phyloP scores from a whole-genome alignment of 208 protist species.

The Vickermania ingenoplastis region DNA sequence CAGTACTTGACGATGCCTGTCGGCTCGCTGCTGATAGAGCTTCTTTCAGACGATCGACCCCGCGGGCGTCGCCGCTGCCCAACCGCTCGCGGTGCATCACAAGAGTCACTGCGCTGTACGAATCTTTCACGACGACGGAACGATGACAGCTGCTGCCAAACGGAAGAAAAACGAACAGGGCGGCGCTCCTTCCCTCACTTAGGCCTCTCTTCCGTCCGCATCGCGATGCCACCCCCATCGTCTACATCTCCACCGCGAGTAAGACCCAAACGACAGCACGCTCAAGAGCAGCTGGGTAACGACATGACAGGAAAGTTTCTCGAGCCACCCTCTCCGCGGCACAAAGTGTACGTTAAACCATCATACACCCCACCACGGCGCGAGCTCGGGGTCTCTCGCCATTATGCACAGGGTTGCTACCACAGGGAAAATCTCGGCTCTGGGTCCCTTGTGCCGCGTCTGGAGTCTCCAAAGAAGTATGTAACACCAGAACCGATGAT shows the following conservation, averaged over 20 bases:
- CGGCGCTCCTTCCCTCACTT: neutral
- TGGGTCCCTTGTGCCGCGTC: slow-evolving; percentile 33
- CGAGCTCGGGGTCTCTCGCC: slow-evolving; percentile 6
- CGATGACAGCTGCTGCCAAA: neutral
- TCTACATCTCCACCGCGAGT: neutral
- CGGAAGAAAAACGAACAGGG: no score
- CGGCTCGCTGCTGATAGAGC: neutral
- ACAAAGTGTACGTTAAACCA: slow-evolving; percentile 18
- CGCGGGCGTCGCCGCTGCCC: neutral
- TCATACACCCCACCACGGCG: neutral
- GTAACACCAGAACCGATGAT: slow-evolving; percentile 40
- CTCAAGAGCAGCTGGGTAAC: slow-evolving; percentile 6
- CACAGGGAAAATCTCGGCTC: no score
- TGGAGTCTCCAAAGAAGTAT: slow-evolving; percentile 27
- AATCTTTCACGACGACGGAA: neutral
- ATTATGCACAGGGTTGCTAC: no score
- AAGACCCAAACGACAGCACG: neutral
- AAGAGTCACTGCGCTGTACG: neutral
- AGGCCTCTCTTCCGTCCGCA: neutral
- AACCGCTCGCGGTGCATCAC: neutral
- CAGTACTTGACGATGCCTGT: neutral
- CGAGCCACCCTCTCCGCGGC: slow-evolving; percentile 10
- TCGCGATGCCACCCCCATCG: neutral
- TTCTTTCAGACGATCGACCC: neutral
- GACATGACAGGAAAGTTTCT: slow-evolving; percentile 6